These are phyloP conservation scores for Gillenia trifoliata DNA, from an alignment of 306 rosid genomes.

Conservation along the genomic window DNA sequence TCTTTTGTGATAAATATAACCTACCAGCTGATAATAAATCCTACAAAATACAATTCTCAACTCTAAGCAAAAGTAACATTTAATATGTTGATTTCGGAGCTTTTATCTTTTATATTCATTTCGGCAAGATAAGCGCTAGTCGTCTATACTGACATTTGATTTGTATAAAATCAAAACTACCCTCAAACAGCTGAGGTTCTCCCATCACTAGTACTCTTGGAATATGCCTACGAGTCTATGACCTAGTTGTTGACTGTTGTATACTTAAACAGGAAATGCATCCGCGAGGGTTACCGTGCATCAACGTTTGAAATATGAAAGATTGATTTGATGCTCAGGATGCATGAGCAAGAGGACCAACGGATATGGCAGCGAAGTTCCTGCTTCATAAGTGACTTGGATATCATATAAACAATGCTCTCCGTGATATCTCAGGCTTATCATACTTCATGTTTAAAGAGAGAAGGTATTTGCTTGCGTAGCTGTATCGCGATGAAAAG, in stretches of 20 bases:
- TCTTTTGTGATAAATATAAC: too few species aligned
- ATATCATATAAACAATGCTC: too few species aligned
- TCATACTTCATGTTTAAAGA: neutral
- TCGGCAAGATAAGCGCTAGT: constrained; percentile 13
- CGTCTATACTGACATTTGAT: neutral
- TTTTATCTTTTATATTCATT: neutral
- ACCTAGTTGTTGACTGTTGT: neutral
- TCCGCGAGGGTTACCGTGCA: neutral
- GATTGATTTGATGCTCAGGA: neutral
- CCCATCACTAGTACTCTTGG: neutral
- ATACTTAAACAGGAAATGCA: neutral
- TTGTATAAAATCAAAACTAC: constrained; percentile 26
- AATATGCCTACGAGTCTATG: neutral
- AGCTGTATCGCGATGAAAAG: neutral
- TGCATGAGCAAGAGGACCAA: neutral
- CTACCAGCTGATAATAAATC: too few species aligned
- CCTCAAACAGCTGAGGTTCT: constrained; percentile 15
- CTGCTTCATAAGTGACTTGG: neutral
- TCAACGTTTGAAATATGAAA: neutral
- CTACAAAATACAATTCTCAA: too few species aligned
- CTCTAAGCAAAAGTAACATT: too few species aligned
- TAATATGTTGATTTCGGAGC: constrained; percentile 1
- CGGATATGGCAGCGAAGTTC: constrained; percentile 3
- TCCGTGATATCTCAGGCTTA: constrained; percentile 36
- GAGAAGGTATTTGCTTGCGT: neutral